Evolutionary conservation across 2,329 filamentous ascomycete genomes (phyloP).

Genomic region (Chrysosphaeria jannelii): DNA sequence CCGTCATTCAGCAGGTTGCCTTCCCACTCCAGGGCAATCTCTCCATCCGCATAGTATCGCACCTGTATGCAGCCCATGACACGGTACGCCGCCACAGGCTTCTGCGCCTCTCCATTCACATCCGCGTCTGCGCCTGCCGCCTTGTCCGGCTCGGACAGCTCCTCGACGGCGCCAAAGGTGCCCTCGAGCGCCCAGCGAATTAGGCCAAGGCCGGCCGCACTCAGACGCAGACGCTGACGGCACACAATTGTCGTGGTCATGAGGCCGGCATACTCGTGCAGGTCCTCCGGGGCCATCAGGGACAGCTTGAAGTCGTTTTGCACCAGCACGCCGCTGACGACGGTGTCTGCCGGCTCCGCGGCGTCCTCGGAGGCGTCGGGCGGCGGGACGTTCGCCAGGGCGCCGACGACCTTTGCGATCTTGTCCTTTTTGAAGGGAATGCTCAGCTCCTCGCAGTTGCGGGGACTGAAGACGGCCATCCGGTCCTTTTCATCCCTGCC

Average conservation of each 20-base stretch:
- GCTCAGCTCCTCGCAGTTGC: constrained; percentile 79
- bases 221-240: constrained; percentile 67
- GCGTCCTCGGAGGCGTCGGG: constrained; percentile 11
- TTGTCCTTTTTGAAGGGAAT: constrained; percentile 95
- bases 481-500: constrained; percentile 50
- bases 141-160: constrained; percentile 21
- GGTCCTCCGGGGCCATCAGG: constrained; percentile 84
- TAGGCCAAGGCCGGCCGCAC: constrained; percentile 64
- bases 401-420: constrained; percentile 82
- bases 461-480: constrained; percentile 75
- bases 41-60: constrained; percentile 44
- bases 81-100: constrained; percentile 26
- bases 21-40: constrained; percentile 86
- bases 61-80: constrained; percentile 82
- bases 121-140: constrained; percentile 10
- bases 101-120: constrained; percentile 31
- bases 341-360: constrained; percentile 11
- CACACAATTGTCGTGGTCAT: constrained; percentile 86
- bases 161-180: constrained; percentile 68
- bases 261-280: constrained; percentile 86
- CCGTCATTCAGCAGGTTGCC: constrained; percentile 94
- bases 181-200: constrained; percentile 86
- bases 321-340: constrained; percentile 74
- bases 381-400: constrained; percentile 55
- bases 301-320: constrained; percentile 96